Evolutionary conservation across 176 grass and related monocot genomes (phyloP), one percentile per base, ranked within the genome.

Genomic region (Aegilops sharonensis): DNA sequence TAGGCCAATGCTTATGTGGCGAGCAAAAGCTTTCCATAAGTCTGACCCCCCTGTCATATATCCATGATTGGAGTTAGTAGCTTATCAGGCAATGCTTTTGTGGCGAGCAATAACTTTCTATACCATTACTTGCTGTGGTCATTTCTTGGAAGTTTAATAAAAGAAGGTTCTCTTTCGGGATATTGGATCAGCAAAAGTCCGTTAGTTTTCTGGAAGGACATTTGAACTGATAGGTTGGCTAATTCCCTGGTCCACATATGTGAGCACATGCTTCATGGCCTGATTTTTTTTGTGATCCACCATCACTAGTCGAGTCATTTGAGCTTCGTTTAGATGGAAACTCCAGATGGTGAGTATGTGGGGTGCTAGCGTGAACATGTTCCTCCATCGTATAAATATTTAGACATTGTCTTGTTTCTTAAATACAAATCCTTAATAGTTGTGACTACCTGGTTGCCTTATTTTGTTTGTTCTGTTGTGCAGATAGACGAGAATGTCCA

Each of bases 401-500:
- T 72, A 17, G 61, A 15, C 24, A 67, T 67, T 64, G 66, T 29
- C 77, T 62, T 72, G 37, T 52, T 68, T 52, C 27, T 36, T 60
- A 37, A 8, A 78, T 57, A 36, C 25, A 71, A 78, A 56, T 72
- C 1, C 25, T 43, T 67, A 21, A 27, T 63, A 6, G 18, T 68
- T 83, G 11, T 78, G 32, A 71, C 23, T 81, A 31, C n/a, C 48
- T 72, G 8, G 50, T 37, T 83, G 17, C 81, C 35, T 31, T 87
- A 77, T 85, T 85, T 63, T 56, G 27, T 83, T 63, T 37, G 57
- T 87, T 87, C 23, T 84, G 45, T 54, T 88, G 36, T 87, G 71
- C 93, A 98, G 95, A 98, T 98, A 94, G 95, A 98, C 86, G 95
- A 94, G 82, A 98, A 98, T 90, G 96, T 98, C 50, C 93, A 98